Evolutionary conservation across 192 early-diverging fungal genomes (phyloP).

Genomic region (Coemansia sp.): DNA sequence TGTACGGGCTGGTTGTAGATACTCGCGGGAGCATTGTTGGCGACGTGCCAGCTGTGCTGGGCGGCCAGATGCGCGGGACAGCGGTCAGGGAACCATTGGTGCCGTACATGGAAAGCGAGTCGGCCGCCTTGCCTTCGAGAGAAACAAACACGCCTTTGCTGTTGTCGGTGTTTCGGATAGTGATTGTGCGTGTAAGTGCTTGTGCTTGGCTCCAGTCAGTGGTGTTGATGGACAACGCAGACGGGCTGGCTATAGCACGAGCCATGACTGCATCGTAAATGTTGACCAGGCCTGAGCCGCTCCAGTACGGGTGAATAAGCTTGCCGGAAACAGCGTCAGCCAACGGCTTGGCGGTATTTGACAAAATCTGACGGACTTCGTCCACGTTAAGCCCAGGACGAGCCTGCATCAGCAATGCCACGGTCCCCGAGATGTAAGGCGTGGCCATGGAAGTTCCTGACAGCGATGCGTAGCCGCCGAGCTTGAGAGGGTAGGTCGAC

Average conservation of each 20-base stretch:
- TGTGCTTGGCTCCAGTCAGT: constrained; percentile 1
- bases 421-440: constrained; percentile 66
- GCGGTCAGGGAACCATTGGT: constrained; percentile 15
- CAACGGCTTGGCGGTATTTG: constrained; percentile 55
- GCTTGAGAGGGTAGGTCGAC: constrained; percentile 54
- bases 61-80: constrained; percentile 21
- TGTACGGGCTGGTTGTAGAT: not conserved
- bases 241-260: constrained; percentile 53
- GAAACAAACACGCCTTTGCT: constrained; percentile 8
- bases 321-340: constrained; percentile 31
- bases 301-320: constrained; percentile 42
- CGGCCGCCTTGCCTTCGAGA: constrained; percentile 3
- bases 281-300: constrained; percentile 73
- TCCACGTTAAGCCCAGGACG: constrained; percentile 22
- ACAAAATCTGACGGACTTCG: constrained; percentile 24
- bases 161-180: constrained; percentile 21
- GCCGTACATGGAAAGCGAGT: constrained; percentile 38
- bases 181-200: constrained; percentile 12
- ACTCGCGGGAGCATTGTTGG: constrained; percentile 8
- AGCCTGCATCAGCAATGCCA: constrained; percentile 61
- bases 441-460: constrained; percentile 82
- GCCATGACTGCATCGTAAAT: constrained; percentile 57
- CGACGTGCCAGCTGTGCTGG: not conserved
- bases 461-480: constrained; percentile 41
- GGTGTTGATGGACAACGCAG: constrained; percentile 53